Evolutionary conservation across 2,329 filamentous ascomycete species (phyloP), one percentile per base, ranked within the genome.

Genomic region (Xylariaceae sp.): DNA sequence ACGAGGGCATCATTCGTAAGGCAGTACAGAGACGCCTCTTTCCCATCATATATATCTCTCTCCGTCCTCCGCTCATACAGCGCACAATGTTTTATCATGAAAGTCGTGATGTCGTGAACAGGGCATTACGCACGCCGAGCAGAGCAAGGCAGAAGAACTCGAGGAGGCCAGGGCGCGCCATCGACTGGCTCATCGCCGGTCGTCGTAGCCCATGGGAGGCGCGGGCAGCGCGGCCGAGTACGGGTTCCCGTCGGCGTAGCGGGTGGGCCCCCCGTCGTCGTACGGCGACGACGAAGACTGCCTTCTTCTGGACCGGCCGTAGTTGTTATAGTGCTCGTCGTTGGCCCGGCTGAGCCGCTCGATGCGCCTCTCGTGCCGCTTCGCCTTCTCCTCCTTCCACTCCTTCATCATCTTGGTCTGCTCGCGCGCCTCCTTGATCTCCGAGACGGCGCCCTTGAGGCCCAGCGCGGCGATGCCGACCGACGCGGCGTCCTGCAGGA

Each of bases 401-500:
- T 67, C 58, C 35, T 54, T 61, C 49, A 66, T 58, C 50, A 72
- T 67, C 29, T 70, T 60, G 26, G 54, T 52, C 54, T 67, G 49
- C 41, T 75, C 65, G 36, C 64, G 66, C 37, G 63, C 72, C 43
- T 75, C 68, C 55, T 76, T 74, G 51, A 76, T 56, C 51, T 75
- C 71, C 12, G 60, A 64, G 27, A 76, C 44, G 45, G 72, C 72
- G 21, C 71, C 67, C 51, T 74, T 72, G 55, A 77, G 68, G 29
- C 72, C 70, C 47, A 77, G 47, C 10, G 70, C 71, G 2, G 72
- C 73, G 32, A 77, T 68, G 36, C 72, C 72, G 5, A 77, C 61
- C 3, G 71, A 72, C n/a, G 72, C 72, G 1, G 68, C 70, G 45
- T 77, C 72, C 53, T 75, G 69, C 43, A 76, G 51, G 8, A 76